phyloP scores from a whole-genome alignment of 208 protist genomes.

The Zelonia costaricensis region DNA sequence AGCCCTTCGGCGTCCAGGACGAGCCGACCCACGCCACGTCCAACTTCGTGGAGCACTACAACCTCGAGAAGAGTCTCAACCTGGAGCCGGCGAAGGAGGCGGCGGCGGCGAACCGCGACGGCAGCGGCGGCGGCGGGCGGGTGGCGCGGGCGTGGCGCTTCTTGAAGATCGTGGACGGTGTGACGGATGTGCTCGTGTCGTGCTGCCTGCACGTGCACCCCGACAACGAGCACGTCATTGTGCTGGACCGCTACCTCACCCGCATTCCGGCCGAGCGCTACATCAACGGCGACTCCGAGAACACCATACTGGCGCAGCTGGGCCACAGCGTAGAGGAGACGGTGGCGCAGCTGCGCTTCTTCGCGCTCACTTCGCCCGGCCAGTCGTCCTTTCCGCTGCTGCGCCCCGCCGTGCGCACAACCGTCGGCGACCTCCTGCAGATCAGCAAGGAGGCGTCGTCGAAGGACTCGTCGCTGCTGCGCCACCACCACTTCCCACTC shows the following conservation, averaged over 20 bases:
- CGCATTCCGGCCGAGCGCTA: constrained; percentile 73
- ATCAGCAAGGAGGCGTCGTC: constrained; percentile 28
- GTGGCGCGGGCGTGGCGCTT: constrained; percentile 47
- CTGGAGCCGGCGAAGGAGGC: constrained; percentile 13
- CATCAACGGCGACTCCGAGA: constrained; percentile 70
- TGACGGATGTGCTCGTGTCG: constrained; percentile 87
- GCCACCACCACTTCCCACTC: constrained; percentile 53
- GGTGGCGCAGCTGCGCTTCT: constrained; percentile 56
- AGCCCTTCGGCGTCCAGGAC: constrained; percentile 74
- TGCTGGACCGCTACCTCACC: constrained; percentile 68
- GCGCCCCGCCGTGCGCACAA: constrained; percentile 20
- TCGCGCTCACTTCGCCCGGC: constrained; percentile 18
- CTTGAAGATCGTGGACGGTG: constrained; percentile 78
- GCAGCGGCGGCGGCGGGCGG: neutral
- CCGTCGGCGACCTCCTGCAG: constrained; percentile 26
- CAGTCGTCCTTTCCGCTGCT: constrained; percentile 27
- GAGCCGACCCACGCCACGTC: constrained; percentile 51
- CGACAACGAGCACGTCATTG: constrained; percentile 28
- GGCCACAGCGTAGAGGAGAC: constrained; percentile 51
- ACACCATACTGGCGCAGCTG: constrained; percentile 51
- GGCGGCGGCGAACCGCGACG: neutral
- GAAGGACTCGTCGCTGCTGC: constrained; percentile 63
- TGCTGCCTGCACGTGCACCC: constrained; percentile 53
- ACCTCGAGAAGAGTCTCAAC: constrained; percentile 46
- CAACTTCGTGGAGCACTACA: constrained; percentile 89